These are phyloP conservation scores for Penicillium coprophilum DNA, from an alignment of 495 filamentous ascomycete genomes.

Conservation along the genomic window DNA sequence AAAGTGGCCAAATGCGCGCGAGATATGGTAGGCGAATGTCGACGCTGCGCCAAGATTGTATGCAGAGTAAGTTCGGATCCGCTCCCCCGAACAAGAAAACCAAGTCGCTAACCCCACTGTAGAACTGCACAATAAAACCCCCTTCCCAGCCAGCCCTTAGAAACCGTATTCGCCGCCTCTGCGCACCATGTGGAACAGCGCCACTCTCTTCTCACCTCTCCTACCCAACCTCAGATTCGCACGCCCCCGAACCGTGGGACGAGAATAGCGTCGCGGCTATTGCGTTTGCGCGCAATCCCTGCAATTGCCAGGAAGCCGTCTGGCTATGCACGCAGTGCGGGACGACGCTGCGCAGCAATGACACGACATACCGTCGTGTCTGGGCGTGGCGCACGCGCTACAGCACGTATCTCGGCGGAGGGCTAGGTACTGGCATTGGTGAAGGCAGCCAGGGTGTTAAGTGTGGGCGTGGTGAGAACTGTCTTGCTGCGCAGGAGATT, in stretches of 20 bases:
- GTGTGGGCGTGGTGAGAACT: conserved; percentile 69
- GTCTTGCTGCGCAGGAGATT: conserved; percentile 68
- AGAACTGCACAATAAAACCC: conserved; percentile 86
- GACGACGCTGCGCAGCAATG: conserved; percentile 60
- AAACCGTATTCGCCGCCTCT: conserved; percentile 75
- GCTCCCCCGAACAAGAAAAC: neutral
- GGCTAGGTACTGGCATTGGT: conserved; percentile 81
- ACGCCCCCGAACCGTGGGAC: neutral
- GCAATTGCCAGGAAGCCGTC: conserved; percentile 63
- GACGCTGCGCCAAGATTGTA: conserved; percentile 70
- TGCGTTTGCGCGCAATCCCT: conserved; percentile 59
- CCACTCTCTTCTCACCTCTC: conserved; percentile 51
- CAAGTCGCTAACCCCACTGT: neutral
- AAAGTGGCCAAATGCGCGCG: conserved; percentile 75
- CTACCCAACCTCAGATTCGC: conserved; percentile 9
- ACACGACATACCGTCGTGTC: conserved; percentile 73
- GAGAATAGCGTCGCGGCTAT: conserved; percentile 17
- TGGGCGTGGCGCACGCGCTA: conserved; percentile 92
- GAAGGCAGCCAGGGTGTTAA: conserved; percentile 84
- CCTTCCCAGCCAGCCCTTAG: conserved; percentile 60
- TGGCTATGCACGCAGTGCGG: conserved; percentile 86
- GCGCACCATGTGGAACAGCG: conserved; percentile 65
- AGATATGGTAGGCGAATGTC: conserved; percentile 81
- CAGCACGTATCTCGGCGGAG: conserved; percentile 67
- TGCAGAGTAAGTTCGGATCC: conserved; percentile 63